Percentiles rank a stretch among this genome's conserved stretches.
phyloP scores from a whole-genome alignment of 257 asterid species.

The Coffea eugenioides region DNA sequence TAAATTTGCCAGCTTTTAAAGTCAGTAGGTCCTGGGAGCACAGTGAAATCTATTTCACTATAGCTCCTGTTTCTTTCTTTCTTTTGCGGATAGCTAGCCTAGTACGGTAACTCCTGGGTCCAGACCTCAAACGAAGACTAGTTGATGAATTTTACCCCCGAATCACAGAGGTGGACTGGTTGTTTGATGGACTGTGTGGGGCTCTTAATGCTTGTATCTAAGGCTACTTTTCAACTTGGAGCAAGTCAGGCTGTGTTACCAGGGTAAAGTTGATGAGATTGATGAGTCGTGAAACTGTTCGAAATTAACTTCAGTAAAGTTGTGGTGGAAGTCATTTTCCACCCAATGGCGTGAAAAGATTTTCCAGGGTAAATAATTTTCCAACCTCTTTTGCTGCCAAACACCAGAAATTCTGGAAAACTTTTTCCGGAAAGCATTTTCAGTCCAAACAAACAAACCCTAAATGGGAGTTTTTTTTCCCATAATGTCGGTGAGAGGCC shows the following conservation, averaged over 20 bases:
- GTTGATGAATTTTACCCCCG: neutral
- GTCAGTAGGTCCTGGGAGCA: no score
- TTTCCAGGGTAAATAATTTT: no score
- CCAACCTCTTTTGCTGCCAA: no score
- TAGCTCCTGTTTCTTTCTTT: neutral
- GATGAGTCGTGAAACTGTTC: no score
- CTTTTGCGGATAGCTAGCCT: neutral
- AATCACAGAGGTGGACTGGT: neutral
- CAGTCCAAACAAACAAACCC: no score
- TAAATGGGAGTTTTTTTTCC: neutral
- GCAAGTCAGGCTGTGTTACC: neutral
- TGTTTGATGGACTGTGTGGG: neutral
- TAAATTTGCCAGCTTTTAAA: no score
- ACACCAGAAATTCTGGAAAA: no score
- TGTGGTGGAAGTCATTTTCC: no score
- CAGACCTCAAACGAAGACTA: neutral
- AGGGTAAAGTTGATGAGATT: no score
- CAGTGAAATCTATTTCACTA: slow-evolving; percentile 9
- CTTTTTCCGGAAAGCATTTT: no score
- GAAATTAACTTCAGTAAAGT: no score
- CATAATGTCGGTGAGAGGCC: neutral
- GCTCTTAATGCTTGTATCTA: neutral
- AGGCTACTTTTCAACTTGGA: neutral
- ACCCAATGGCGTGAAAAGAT: no score
- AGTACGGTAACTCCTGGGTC: neutral